These are phyloP conservation scores for Calonectria pseudoturangicola DNA, from an alignment of 2,329 filamentous ascomycete genomes.

Conservation along the genomic window DNA sequence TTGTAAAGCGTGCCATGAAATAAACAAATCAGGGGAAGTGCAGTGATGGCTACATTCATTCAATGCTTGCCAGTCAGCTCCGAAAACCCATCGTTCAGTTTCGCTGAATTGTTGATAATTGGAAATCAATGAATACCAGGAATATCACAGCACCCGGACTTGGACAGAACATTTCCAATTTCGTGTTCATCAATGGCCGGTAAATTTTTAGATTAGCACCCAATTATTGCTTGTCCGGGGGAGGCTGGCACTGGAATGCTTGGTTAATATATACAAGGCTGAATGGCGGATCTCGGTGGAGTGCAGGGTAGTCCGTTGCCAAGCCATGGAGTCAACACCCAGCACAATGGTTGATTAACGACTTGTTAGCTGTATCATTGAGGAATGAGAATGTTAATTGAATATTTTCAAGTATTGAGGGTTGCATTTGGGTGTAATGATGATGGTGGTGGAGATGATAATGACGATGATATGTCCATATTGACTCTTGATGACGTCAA, in stretches of 20 bases:
- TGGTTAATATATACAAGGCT: conserved; percentile 19
- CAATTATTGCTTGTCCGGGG: not conserved
- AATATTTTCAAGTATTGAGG: not conserved
- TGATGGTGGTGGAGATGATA: not conserved
- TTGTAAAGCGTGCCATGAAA: too few relatives aligned
- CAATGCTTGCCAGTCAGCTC: too few relatives aligned
- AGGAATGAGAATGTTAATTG: not conserved
- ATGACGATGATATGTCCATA: not conserved
- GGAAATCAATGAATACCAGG: not conserved
- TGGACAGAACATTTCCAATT: not conserved
- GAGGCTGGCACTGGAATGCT: not conserved
- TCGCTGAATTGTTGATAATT: not conserved
- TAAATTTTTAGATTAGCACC: not conserved
- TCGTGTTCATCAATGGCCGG: not conserved
- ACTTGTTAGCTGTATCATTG: not conserved
- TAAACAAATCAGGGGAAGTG: too few relatives aligned
- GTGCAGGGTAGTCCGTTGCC: conserved; percentile 11
- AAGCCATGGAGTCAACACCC: too few relatives aligned
- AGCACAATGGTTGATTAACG: not conserved
- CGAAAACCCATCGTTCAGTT: not conserved
- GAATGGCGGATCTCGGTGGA: not conserved
- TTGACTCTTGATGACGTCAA: conserved; percentile 21
- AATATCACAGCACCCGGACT: not conserved
- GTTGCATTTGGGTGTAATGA: not conserved
- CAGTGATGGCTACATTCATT: too few relatives aligned